A percentile compares a stretch with the other conserved stretches of the same genome.
Evolutionary conservation across 371 early-diverging fungal genomes (phyloP).

Genomic region (Capillidium rhysosporum): DNA sequence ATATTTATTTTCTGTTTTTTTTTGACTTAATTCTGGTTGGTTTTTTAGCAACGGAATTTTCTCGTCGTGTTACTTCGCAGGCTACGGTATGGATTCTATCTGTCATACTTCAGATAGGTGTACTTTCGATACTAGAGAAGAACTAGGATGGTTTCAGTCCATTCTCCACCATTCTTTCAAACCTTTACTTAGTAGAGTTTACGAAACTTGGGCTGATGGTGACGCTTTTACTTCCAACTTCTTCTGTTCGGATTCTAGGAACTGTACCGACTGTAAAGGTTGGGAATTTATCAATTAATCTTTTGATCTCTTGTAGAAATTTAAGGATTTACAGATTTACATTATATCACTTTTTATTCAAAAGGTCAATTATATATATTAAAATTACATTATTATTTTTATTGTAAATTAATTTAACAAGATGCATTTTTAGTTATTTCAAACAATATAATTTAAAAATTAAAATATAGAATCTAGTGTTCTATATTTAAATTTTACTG

Average conservation of each 20-base stretch:
- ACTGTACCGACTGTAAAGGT: slow-evolving; percentile 47
- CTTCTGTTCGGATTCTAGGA: slow-evolving; percentile 17
- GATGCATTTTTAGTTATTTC: no score
- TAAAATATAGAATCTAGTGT: no score
- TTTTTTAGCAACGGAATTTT: slow-evolving; percentile 24
- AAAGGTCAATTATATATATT: no score
- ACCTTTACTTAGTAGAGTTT: slow-evolving; percentile 31
- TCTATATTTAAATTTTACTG: no score
- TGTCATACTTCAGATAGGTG: slow-evolving; percentile 18
- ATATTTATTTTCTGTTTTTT: slow-evolving; percentile 15
- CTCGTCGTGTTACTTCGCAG: slow-evolving; percentile 63
- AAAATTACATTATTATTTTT: no score
- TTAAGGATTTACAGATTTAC: no score
- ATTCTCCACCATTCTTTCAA: slow-evolving; percentile 49
- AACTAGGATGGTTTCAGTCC: slow-evolving; percentile 39
- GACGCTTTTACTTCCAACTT: slow-evolving; percentile 17
- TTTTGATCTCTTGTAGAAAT: no score
- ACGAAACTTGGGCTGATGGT: slow-evolving; percentile 19
- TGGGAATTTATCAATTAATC: slow-evolving; percentile 21
- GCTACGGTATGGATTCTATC: slow-evolving; percentile 64
- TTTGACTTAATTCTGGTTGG: slow-evolving; percentile 4
- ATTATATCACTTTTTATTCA: no score
- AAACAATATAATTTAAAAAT: no score
- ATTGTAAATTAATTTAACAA: no score
- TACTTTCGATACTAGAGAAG: slow-evolving; percentile 35